Conservation (phyloP, 192 early-diverging fungal genomes). For the Kickxella alabastrina region DNA sequence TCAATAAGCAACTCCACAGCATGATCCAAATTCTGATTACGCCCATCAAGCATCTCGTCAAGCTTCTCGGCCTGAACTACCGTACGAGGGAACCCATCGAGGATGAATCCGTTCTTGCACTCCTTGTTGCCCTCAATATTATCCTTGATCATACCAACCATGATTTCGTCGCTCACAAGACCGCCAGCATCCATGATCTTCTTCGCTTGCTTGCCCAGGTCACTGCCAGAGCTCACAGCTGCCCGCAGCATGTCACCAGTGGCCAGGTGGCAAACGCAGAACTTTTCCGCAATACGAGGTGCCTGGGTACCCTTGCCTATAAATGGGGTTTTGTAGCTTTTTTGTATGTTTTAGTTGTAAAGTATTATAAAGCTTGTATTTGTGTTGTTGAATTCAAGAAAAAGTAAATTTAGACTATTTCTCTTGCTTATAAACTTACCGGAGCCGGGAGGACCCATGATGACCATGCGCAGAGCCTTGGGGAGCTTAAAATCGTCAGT, state of each 20-base stretch:
- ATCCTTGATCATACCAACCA: constrained; percentile 94
- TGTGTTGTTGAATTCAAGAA: background rate
- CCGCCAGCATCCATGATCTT: constrained; percentile 99
- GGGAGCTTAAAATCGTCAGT: constrained; percentile 45
- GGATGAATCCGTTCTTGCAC: constrained; percentile 97
- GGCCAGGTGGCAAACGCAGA: constrained; percentile 96
- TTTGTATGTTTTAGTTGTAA: background rate
- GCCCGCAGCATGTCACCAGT: constrained; percentile 99
- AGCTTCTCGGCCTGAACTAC: constrained; percentile 97
- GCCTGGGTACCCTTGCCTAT: constrained; percentile 91
- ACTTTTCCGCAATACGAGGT: constrained; percentile 91
- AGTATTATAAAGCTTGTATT: no score
- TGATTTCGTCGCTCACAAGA: constrained; percentile 96
- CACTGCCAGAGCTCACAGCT: constrained; percentile 86
- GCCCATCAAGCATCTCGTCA: constrained; percentile 87
- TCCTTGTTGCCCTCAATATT: constrained; percentile 92
- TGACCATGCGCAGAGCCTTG: constrained; percentile 64
- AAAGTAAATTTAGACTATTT: background rate
- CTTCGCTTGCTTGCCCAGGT: constrained; percentile 93
- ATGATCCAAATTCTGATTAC: constrained; percentile 75
- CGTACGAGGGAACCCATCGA: constrained; percentile 99
- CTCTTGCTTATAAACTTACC: constrained; percentile 52
- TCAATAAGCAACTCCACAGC: constrained; percentile 94
- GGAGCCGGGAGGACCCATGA: constrained; percentile 91
- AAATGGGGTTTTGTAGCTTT: constrained; percentile 13